These are phyloP conservation scores for Teratosphaeria destructans DNA, from an alignment of 2,329 filamentous ascomycete genomes.

Conservation along the genomic window DNA sequence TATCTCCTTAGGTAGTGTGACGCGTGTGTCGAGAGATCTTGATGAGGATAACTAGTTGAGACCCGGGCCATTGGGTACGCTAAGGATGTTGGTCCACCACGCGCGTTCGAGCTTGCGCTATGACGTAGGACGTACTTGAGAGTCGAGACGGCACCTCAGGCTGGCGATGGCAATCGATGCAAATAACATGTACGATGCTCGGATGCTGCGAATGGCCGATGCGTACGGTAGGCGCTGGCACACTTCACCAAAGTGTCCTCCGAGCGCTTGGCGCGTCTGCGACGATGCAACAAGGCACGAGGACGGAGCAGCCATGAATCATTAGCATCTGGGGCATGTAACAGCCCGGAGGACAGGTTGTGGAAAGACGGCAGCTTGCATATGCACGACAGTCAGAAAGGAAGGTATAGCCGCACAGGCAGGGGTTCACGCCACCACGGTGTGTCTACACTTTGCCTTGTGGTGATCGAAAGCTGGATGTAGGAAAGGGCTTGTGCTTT, in stretches of 20 bases:
- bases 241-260: too few relatives aligned
- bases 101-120: neutral
- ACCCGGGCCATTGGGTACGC: neutral
- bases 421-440: neutral
- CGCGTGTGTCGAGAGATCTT: neutral
- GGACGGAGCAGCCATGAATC: neutral
- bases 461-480: neutral
- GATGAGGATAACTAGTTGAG: neutral
- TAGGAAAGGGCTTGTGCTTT: neutral
- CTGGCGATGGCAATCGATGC: neutral
- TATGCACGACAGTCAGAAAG: neutral
- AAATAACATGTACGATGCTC: neutral
- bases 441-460: neutral
- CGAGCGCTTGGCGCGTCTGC: neutral
- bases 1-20: neutral
- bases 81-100: neutral
- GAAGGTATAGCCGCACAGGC: neutral
- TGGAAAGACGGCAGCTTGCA: neutral
- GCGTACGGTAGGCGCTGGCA: too few relatives aligned
- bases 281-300: neutral
- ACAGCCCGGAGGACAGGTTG: neutral
- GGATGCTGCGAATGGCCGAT: too few relatives aligned
- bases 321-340: neutral
- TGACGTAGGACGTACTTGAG: neutral
- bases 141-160: too few relatives aligned